Evolutionary conservation across 441 rosid genomes (phyloP).

Genomic region (Gossypium aridum): DNA sequence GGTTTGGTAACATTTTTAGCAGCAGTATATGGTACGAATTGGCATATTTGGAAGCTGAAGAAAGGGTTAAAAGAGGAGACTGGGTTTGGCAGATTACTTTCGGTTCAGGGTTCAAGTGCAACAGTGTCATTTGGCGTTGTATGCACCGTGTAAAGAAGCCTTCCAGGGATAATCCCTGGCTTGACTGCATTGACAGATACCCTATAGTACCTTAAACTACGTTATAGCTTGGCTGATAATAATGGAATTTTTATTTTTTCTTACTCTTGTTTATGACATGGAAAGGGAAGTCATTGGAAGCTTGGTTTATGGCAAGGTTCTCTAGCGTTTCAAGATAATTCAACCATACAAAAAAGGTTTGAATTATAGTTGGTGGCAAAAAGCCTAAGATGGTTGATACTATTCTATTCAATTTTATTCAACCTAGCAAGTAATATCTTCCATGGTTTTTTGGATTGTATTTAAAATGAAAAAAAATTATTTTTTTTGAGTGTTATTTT

Average conservation of each 20-base stretch:
- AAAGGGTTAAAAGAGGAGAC: constrained; percentile 61
- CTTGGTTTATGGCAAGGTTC: neutral
- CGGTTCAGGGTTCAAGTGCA: constrained; percentile 94
- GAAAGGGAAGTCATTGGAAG: neutral
- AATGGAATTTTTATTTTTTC: neutral
- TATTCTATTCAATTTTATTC: neutral
- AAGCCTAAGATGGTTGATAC: neutral
- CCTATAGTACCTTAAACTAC: constrained; percentile 24
- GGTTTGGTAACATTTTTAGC: constrained; percentile 87
- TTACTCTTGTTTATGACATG: neutral
- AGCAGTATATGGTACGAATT: constrained; percentile 88
- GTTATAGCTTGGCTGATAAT: neutral
- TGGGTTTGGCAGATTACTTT: constrained; percentile 85
- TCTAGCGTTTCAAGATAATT: neutral
- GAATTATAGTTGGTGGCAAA: neutral
- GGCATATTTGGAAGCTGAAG: constrained; percentile 86
- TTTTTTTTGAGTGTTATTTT: too few relatives aligned
- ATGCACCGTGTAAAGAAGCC: constrained; percentile 65
- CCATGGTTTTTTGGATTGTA: neutral
- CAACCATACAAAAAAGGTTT: neutral
- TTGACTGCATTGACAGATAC: constrained; percentile 54
- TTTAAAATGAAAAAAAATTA: neutral
- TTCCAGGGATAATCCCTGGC: constrained; percentile 62
- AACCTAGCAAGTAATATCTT: neutral
- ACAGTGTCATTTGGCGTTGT: constrained; percentile 77